These are phyloP conservation scores for Xylogone sp. DNA, from an alignment of 2,329 filamentous ascomycete genomes.

Conservation along the genomic window DNA sequence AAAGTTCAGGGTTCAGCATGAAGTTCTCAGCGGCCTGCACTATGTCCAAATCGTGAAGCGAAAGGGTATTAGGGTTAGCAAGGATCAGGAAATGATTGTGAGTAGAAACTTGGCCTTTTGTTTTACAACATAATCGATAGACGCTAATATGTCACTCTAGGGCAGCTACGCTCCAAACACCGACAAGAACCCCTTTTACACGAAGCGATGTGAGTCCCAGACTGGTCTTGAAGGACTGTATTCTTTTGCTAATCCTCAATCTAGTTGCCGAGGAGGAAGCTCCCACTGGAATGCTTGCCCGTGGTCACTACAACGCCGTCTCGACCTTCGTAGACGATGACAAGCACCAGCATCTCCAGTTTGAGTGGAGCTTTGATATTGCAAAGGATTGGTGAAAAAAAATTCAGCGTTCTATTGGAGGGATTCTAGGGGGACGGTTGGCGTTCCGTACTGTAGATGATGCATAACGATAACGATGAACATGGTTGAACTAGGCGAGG, in stretches of 20 bases:
- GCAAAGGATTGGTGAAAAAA: constrained; percentile 95
- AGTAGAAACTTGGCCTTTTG: constrained; percentile 38
- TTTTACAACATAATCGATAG: no score
- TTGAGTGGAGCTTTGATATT: constrained; percentile 96
- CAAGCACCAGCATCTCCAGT: constrained; percentile 82
- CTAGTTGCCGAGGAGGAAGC: constrained; percentile 88
- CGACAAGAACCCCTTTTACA: constrained; percentile 77
- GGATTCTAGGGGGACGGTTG: neutral
- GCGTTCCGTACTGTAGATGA: no score
- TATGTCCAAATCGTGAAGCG: constrained; percentile 94
- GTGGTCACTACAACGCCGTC: constrained; percentile 84
- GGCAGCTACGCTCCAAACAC: constrained; percentile 94
- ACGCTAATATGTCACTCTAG: constrained; percentile 39
- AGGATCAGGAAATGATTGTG: constrained; percentile 98
- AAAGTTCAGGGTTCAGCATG: constrained; percentile 92
- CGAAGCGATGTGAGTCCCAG: constrained; percentile 77
- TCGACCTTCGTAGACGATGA: constrained; percentile 96
- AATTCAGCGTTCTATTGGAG: neutral
- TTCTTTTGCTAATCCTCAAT: neutral
- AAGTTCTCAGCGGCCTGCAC: constrained; percentile 91
- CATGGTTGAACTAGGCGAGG: neutral
- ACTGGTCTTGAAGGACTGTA: neutral
- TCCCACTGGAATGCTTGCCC: constrained; percentile 82
- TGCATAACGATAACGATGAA: neutral
- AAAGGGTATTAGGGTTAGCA: constrained; percentile 81